Evolutionary conservation across 2,329 filamentous ascomycete genomes (phyloP).

Genomic region (Aspergillus quadricinctus): DNA sequence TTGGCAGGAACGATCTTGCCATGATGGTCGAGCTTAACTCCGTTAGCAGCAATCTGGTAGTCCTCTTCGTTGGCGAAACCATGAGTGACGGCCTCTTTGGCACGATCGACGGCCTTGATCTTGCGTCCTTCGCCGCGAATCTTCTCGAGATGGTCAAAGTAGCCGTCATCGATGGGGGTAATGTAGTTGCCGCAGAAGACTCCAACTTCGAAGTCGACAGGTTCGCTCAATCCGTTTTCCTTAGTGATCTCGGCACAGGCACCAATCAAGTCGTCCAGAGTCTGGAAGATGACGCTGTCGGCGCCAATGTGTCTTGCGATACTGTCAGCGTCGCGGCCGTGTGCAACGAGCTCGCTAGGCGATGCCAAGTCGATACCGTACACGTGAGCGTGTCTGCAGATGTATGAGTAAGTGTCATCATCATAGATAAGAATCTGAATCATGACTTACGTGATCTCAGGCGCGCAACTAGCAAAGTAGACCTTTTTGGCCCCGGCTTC

Average conservation of each 20-base stretch:
- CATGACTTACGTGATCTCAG: constrained; percentile 61
- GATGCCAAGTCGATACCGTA: constrained; percentile 76
- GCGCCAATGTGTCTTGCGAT: constrained; percentile 68
- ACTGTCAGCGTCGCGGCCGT: constrained; percentile 57
- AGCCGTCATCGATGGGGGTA: constrained; percentile 71
- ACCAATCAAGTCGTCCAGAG: constrained; percentile 71
- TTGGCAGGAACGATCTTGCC: constrained; percentile 54
- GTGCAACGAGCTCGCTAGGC: constrained; percentile 66
- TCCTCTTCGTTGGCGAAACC: constrained; percentile 59
- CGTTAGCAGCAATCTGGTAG: constrained; percentile 59
- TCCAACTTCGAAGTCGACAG: constrained; percentile 74
- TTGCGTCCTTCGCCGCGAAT: constrained; percentile 67
- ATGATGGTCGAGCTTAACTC: constrained; percentile 53
- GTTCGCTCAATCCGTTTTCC: constrained; percentile 50
- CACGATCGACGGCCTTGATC: constrained; percentile 61
- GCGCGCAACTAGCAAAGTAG: constrained; percentile 76
- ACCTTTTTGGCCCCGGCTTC: constrained; percentile 80
- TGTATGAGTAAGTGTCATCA: constrained; percentile 4
- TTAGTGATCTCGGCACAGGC: constrained; percentile 68
- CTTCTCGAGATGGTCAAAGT: constrained; percentile 75
- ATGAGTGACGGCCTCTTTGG: constrained; percentile 60
- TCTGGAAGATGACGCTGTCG: constrained; percentile 72
- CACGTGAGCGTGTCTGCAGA: constrained; percentile 67
- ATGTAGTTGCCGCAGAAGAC: constrained; percentile 88
- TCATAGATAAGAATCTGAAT: neutral